These are phyloP conservation scores for Pseudopyricularia cyperi DNA, from an alignment of 2,329 filamentous ascomycete species.

Conservation along the genomic window DNA sequence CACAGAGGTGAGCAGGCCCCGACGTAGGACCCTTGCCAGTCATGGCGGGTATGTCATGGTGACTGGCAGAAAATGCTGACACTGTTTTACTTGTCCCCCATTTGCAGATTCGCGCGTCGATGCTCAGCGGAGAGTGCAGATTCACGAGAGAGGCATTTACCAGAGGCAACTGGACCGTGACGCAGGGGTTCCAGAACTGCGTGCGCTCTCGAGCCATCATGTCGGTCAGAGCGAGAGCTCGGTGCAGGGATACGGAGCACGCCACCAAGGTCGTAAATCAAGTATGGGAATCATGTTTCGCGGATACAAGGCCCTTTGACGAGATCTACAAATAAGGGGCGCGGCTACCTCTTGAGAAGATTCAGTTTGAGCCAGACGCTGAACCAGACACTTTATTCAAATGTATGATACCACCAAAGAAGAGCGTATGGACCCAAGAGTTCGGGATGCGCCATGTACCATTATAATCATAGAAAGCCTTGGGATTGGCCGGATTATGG, in stretches of 20 bases:
- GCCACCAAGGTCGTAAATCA: slow-evolving; percentile 83
- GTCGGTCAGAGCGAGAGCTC: slow-evolving; percentile 65
- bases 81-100: slow-evolving; percentile 3
- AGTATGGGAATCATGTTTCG: slow-evolving; percentile 97
- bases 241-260: slow-evolving; percentile 74
- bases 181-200: slow-evolving; percentile 87
- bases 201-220: slow-evolving; percentile 69
- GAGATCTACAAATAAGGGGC: slow-evolving; percentile 55
- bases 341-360: background rate
- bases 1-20: slow-evolving; percentile 54
- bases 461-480: slow-evolving; percentile 1
- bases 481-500: background rate
- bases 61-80: background rate
- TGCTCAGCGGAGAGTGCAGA: slow-evolving; percentile 85
- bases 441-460: background rate
- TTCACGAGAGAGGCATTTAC: slow-evolving; percentile 80
- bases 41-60: background rate
- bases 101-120: slow-evolving; percentile 73
- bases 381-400: background rate
- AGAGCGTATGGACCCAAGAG: background rate
- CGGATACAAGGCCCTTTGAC: slow-evolving; percentile 89
- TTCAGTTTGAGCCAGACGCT: background rate
- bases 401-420: background rate
- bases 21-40: background rate
- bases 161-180: slow-evolving; percentile 74